Conservation (phyloP, 805 yeast genomes). For the Ogataea ganodermae region DNA sequence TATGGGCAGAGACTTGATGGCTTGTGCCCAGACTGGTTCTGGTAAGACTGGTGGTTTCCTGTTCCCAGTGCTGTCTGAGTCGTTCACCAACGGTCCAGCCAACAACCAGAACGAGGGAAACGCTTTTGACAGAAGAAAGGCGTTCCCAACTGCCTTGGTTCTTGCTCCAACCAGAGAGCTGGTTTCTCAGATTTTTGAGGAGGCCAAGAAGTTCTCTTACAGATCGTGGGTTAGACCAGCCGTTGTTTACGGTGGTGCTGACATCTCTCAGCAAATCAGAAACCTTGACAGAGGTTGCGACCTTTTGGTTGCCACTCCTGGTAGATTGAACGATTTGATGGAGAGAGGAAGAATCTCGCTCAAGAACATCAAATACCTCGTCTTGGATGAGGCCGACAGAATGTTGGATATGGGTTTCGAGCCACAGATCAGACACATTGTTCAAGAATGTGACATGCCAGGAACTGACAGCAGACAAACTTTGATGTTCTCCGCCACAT, state of each 20-base stretch:
- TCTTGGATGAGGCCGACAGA: slow-evolving; percentile 98
- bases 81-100: slow-evolving; percentile 86
- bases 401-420: slow-evolving; percentile 99
- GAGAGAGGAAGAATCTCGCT: slow-evolving; percentile 94
- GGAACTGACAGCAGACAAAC: slow-evolving; percentile 89
- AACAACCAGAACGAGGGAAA: slow-evolving; percentile 46
- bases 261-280: slow-evolving; percentile 82
- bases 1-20: slow-evolving; percentile 75
- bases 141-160: slow-evolving; percentile 90
- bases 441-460: slow-evolving; percentile 98
- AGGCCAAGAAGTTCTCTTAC: slow-evolving; percentile 92
- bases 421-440: slow-evolving; percentile 98
- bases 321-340: slow-evolving; percentile 93
- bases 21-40: slow-evolving; percentile 98
- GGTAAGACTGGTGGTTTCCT: slow-evolving; percentile 99
- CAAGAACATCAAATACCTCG: slow-evolving; percentile 87
- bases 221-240: slow-evolving; percentile 98
- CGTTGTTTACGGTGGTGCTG: slow-evolving; percentile 99
- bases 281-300: slow-evolving; percentile 94
- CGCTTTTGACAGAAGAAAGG: slow-evolving; percentile 67
- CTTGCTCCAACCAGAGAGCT: slow-evolving; percentile 99
- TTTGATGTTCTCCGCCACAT: slow-evolving; percentile 97
- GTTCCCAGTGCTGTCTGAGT: slow-evolving; percentile 94
- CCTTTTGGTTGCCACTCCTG: slow-evolving; percentile 96
- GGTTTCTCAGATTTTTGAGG: slow-evolving; percentile 95